Evolutionary conservation across 257 asterid genomes (phyloP).

Genomic region (Orobanche coerulescens): DNA sequence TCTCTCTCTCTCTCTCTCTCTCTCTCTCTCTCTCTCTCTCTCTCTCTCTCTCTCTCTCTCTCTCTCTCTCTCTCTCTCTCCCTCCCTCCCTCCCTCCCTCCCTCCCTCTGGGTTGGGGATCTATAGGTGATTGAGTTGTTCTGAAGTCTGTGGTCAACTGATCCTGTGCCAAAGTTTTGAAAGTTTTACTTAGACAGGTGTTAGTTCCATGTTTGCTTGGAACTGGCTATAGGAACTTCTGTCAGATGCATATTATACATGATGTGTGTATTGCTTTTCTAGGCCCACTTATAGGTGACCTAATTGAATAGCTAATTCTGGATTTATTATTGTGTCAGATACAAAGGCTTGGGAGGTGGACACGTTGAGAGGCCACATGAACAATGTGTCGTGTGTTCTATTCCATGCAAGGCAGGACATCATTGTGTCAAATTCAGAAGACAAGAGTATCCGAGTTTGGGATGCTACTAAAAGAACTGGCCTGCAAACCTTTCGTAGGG

Average conservation of each 20-base stretch:
- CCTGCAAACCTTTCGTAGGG: slow-evolving; percentile 88
- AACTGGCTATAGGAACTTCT: background rate
- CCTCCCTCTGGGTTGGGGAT: too few species aligned
- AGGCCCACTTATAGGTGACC: background rate
- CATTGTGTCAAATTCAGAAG: slow-evolving; percentile 93
- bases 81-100: too few species aligned
- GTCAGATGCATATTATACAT: background rate
- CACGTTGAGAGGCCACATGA: slow-evolving; percentile 96
- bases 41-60: too few species aligned
- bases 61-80: too few species aligned
- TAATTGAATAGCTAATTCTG: background rate
- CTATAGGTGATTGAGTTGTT: too few species aligned
- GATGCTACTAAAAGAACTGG: slow-evolving; percentile 98
- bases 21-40: too few species aligned
- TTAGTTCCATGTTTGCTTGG: background rate
- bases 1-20: too few species aligned
- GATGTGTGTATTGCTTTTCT: slow-evolving; percentile 13
- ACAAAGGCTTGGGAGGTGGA: slow-evolving; percentile 99
- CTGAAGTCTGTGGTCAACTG: background rate
- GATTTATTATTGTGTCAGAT: slow-evolving; percentile 38
- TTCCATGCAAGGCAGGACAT: slow-evolving; percentile 91
- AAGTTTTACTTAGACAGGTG: background rate
- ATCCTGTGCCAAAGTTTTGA: background rate
- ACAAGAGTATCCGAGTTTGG: slow-evolving; percentile 96
- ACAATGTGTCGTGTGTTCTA: slow-evolving; percentile 86